phyloP scores from a whole-genome alignment of 805 yeast genomes.

The Allodekkera sacchari region DNA sequence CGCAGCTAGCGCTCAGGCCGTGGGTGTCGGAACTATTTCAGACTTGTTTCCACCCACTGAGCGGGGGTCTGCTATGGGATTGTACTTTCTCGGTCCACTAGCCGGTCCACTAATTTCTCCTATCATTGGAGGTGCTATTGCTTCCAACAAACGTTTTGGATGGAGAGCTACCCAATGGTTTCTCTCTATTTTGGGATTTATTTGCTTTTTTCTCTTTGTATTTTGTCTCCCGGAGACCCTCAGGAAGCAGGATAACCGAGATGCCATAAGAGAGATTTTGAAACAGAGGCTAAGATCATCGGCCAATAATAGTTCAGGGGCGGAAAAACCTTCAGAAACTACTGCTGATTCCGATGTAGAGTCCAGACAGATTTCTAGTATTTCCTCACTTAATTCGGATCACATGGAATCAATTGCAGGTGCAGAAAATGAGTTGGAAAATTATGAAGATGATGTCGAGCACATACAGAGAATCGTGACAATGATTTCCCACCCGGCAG shows the following conservation, averaged over 20 bases:
- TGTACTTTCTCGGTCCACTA: conserved; percentile 72
- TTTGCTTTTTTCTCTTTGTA: conserved; percentile 38
- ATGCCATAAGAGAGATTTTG: conserved; percentile 40
- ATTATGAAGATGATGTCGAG: conserved; percentile 15
- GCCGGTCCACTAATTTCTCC: conserved; percentile 78
- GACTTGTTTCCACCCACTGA: conserved; percentile 60
- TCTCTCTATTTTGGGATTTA: conserved; percentile 57
- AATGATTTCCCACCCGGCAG: conserved; percentile 21
- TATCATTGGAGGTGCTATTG: conserved; percentile 68
- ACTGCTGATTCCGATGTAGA: background rate
- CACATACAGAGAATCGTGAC: conserved; percentile 28
- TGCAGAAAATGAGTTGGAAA: background rate
- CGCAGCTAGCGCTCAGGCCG: conserved; percentile 79
- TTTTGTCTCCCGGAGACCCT: conserved; percentile 75
- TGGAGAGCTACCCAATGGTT: conserved; percentile 92
- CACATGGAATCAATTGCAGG: background rate
- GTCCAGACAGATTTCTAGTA: background rate
- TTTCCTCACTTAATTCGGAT: background rate
- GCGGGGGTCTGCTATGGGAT: conserved; percentile 75
- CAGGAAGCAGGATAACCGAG: conserved; percentile 50
- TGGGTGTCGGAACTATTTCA: conserved; percentile 83
- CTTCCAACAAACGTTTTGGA: conserved; percentile 50
- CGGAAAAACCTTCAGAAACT: background rate
- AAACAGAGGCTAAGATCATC: conserved; percentile 25
- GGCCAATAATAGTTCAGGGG: conserved; percentile 8